Conservation (phyloP, 1,139 yeast species). For the Blastobotrys persicus region DNA sequence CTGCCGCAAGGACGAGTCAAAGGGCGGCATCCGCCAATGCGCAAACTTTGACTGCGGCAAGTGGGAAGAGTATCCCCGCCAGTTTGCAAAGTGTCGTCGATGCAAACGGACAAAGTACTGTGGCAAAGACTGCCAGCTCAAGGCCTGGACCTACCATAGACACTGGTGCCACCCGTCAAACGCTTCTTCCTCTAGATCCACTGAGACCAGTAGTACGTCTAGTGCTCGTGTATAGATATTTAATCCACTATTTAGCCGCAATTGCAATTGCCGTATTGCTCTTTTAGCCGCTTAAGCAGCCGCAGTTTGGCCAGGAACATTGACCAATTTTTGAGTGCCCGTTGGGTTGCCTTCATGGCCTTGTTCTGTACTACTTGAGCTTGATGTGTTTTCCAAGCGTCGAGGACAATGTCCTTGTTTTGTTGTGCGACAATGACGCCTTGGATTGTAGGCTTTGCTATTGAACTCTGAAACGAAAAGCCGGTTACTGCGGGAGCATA, state of each 20-base stretch:
- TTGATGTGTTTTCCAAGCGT: constrained; percentile 48
- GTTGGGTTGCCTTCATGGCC: constrained; percentile 44
- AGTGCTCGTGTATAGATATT: constrained; percentile 8
- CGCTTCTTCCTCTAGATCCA: constrained; percentile 8
- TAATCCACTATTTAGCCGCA: neutral
- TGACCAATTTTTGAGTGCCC: constrained; percentile 63
- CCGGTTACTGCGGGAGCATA: constrained; percentile 74
- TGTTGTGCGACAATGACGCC: constrained; percentile 64
- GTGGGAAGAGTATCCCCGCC: constrained; percentile 89
- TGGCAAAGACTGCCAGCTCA: constrained; percentile 84
- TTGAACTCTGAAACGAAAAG: constrained; percentile 53
- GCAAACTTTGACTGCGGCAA: constrained; percentile 92
- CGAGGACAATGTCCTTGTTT: constrained; percentile 54
- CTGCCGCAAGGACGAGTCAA: constrained; percentile 80
- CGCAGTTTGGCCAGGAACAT: constrained; percentile 58
- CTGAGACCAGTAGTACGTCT: neutral
- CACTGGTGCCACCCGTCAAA: constrained; percentile 78
- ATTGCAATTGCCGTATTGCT: constrained; percentile 8
- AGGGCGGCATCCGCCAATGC: constrained; percentile 93
- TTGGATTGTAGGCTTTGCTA: constrained; percentile 59
- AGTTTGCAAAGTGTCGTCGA: constrained; percentile 90
- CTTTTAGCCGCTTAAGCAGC: constrained; percentile 56
- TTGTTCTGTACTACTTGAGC: constrained; percentile 48
- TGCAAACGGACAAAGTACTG: constrained; percentile 96
- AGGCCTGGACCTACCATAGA: constrained; percentile 89